Percentiles rank a stretch among this genome's conserved stretches.
Conservation (phyloP, 2,329 filamentous ascomycete species). For the Pestalotiopsis sp. region DNA sequence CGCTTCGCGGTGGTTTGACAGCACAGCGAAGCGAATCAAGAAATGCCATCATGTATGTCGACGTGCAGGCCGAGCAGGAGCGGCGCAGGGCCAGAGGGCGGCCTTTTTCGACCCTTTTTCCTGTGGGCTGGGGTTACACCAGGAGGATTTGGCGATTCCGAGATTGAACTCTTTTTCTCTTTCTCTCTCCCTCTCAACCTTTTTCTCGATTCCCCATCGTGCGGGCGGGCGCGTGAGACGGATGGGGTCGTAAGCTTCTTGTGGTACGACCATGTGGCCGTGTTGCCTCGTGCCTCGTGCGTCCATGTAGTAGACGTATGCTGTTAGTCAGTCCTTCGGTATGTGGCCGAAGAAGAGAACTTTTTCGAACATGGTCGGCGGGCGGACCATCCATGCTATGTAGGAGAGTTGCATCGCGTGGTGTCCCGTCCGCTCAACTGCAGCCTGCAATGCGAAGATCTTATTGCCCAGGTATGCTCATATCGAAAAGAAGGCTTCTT, state of each 20-base stretch:
- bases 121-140: background rate
- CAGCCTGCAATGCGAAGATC: background rate
- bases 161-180: background rate
- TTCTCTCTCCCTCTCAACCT: background rate
- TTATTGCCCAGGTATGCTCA: background rate
- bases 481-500: background rate
- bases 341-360: background rate
- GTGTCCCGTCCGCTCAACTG: background rate
- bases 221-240: background rate
- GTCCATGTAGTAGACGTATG: background rate
- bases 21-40: background rate
- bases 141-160: background rate
- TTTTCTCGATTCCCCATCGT: background rate
- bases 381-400: background rate
- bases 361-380: background rate
- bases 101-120: background rate
- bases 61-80: background rate
- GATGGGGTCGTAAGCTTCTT: background rate
- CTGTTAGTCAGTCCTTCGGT: background rate
- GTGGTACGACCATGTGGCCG: background rate
- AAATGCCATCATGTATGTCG: background rate
- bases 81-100: background rate
- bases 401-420: background rate
- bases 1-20: background rate
- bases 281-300: background rate